These are phyloP conservation scores for Teunomyces atbi DNA, from an alignment of 805 yeast genomes.

Conservation along the genomic window DNA sequence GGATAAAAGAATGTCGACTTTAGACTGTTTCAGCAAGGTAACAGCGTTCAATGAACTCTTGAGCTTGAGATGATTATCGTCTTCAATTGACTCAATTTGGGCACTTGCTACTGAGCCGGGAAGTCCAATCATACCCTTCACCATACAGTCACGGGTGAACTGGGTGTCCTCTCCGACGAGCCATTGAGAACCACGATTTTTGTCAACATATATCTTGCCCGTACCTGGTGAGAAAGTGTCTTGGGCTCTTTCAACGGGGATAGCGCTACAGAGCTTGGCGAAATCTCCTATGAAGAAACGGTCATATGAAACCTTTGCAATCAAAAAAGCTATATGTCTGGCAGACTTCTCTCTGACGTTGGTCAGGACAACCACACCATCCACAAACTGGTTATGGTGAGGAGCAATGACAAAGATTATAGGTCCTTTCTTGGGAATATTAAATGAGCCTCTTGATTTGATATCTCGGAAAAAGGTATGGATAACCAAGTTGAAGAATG, in stretches of 20 bases:
- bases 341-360: constrained; percentile 30
- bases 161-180: constrained; percentile 34
- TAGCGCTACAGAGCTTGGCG: constrained; percentile 33
- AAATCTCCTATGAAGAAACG: constrained; percentile 29
- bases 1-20: constrained; percentile 14
- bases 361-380: constrained; percentile 37
- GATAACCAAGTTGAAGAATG: constrained; percentile 33
- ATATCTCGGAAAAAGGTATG: constrained; percentile 44
- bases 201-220: constrained; percentile 28
- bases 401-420: constrained; percentile 43
- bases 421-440: constrained; percentile 38
- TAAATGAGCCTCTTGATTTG: constrained; percentile 35
- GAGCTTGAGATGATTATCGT: constrained; percentile 28
- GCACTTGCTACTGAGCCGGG: constrained; percentile 36
- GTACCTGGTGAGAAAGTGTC: constrained; percentile 29
- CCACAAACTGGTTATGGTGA: constrained; percentile 43
- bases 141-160: constrained; percentile 32
- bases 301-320: constrained; percentile 38
- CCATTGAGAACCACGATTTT: constrained; percentile 12
- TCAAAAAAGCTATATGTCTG: constrained; percentile 34
- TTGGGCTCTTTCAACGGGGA: constrained; percentile 44
- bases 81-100: constrained; percentile 27
- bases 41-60: constrained; percentile 23
- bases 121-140: constrained; percentile 38
- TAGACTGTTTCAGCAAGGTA: constrained; percentile 12